Percentiles rank a stretch among this genome's conserved stretches.
phyloP scores from a whole-genome alignment of 1,139 yeast species.

The Spencermartinsiella ligniputridi region DNA sequence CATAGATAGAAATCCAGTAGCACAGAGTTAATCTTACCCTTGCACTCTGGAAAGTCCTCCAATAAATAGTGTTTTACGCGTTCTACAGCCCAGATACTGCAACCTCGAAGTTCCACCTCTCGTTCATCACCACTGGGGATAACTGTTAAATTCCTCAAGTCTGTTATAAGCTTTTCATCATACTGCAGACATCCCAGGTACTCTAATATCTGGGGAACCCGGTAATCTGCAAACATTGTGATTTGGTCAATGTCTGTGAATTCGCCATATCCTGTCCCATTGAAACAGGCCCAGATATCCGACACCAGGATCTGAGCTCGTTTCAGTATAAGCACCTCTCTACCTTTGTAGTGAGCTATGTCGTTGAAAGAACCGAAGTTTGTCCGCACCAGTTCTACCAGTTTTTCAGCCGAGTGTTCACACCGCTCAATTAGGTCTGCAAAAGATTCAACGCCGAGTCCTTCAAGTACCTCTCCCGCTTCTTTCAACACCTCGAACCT shows the following conservation, averaged over 20 bases:
- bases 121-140: constrained; percentile 30
- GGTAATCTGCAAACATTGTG: constrained; percentile 46
- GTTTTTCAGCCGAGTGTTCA: constrained; percentile 30
- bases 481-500: constrained; percentile 35
- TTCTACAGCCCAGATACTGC: constrained; percentile 42
- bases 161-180: constrained; percentile 26
- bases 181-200: constrained; percentile 36
- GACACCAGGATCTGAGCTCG: constrained; percentile 42
- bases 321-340: constrained; percentile 32
- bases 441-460: constrained; percentile 18
- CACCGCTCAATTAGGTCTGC: constrained; percentile 27
- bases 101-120: constrained; percentile 40
- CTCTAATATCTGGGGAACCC: constrained; percentile 42
- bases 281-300: constrained; percentile 43
- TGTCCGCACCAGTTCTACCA: constrained; percentile 29
- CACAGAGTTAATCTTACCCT: constrained; percentile 32
- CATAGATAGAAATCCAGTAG: constrained; percentile 41
- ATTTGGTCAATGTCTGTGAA: constrained; percentile 38
- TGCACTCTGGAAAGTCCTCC: constrained; percentile 18
- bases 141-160: constrained; percentile 19
- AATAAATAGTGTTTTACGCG: constrained; percentile 27
- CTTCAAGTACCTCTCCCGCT: constrained; percentile 32
- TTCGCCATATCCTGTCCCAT: constrained; percentile 33
- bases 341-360: constrained; percentile 27
- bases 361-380: constrained; percentile 36